A percentile compares a stretch with the other conserved stretches of the same genome.
Conservation (phyloP, 2,329 filamentous ascomycete species). For the Colletotrichum limetticola region DNA sequence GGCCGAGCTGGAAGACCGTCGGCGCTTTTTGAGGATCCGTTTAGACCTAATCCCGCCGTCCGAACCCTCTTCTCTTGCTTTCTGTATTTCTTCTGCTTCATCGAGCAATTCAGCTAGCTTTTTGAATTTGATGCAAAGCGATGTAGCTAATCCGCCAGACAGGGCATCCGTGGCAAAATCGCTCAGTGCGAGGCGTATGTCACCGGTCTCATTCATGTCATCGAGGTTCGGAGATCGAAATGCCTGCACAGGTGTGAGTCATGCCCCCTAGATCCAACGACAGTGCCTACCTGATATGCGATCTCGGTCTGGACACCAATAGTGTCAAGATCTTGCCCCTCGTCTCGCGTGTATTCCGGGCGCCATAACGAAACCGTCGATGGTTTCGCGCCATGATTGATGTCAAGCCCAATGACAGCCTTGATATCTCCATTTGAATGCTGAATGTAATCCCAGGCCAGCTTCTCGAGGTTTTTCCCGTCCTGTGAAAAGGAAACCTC, state of each 20-base stretch:
- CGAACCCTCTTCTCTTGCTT: neutral
- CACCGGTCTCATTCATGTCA: neutral
- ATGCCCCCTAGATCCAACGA: neutral
- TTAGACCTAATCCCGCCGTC: neutral
- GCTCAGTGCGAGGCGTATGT: neutral
- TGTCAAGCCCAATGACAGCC: slow-evolving; percentile 36
- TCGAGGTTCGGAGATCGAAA: neutral
- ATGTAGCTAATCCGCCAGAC: neutral
- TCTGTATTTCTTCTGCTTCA: slow-evolving; percentile 1
- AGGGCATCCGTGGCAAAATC: slow-evolving; percentile 3
- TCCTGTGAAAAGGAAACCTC: slow-evolving; percentile 37
- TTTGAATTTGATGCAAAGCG: neutral
- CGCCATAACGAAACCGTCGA: slow-evolving; percentile 35
- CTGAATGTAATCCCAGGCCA: slow-evolving; percentile 38
- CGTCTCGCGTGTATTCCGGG: slow-evolving; percentile 14
- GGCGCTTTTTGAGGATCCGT: neutral
- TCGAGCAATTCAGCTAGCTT: neutral
- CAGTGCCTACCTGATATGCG: neutral
- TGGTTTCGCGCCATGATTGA: slow-evolving; percentile 22
- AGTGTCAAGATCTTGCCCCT: neutral
- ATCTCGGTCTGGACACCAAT: neutral
- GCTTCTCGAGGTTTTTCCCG: slow-evolving; percentile 31
- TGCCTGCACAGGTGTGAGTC: neutral
- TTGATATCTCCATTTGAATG: slow-evolving; percentile 36
- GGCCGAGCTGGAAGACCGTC: neutral